Base-by-base conservation (phyloP, 768 basidiomycete species). In the Termitomyces titanicus region DNA sequence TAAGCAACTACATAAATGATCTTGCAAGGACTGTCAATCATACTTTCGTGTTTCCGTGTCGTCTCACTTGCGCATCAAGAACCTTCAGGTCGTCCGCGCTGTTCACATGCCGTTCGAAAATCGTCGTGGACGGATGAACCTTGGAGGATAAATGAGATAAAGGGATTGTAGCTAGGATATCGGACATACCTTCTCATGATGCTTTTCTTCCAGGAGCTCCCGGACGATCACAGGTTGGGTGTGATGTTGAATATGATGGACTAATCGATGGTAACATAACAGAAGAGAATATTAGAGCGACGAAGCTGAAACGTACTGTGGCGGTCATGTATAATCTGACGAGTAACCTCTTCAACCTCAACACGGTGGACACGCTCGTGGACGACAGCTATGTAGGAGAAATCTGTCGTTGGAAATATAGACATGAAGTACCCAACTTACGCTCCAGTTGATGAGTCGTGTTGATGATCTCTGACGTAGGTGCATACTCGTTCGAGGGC, bases 241-340 rank as follows among this genome's bases (percentile, higher is more conserved):
- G 58, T 75, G 72, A 47, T 75, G 69, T 50, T 74, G 72, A 12
- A 75, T 61, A 35, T 72, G 72, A 56, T 75, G 74, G 34, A 72
- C 73, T 73, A 10, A 17, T 48, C n/a, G 17, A 11, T 12, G 17
- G 1, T 48, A 3, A 24, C 29, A 3, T 53, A 18, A 37, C 10
- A 35, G 35, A 25, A 24, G 9, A 20, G 1, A 24, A 12, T 13
- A 20, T 43, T 29, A 11, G 17, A 34, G n/a, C 12, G 17, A 34
- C 11, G 2, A 24, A 6, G 6, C 8, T 11, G 12, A 18, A 22
- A 51, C 71, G 42, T 57, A 72, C 71, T 64, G 46, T 74, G 73
- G 3, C 72, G 67, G 15, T 74, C 71, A 37, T 60, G 63, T 7
- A 73, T 68, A 44, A 64, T 71, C 25, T 69, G 53, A 25, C 68